Evolutionary conservation across 352 stramenopile species (phyloP).

Genomic region (Pythium plurisporium): DNA sequence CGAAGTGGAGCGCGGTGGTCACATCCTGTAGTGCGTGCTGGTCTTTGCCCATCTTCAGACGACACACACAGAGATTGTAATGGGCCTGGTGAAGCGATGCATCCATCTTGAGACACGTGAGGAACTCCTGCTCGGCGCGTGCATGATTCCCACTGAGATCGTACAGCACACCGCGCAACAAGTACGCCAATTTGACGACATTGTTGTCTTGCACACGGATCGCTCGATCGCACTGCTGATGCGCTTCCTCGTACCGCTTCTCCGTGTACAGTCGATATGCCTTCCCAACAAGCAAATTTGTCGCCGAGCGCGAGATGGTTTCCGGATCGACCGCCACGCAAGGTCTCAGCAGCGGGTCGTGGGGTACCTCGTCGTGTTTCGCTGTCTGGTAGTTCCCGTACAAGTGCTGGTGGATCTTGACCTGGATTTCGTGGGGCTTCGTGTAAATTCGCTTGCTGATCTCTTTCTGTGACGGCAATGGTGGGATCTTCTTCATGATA

Average conservation of each 20-base stretch:
- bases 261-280: constrained; percentile 56
- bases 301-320: constrained; percentile 26
- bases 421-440: constrained; percentile 62
- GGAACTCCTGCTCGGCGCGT: constrained; percentile 46
- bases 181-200: constrained; percentile 53
- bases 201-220: constrained; percentile 50
- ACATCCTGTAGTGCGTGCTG: constrained; percentile 21
- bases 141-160: constrained; percentile 42
- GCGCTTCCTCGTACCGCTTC: constrained; percentile 48
- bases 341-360: constrained; percentile 62
- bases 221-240: constrained; percentile 48
- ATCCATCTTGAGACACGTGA: constrained; percentile 37
- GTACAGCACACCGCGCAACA: constrained; percentile 55
- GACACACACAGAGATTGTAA: constrained; percentile 35
- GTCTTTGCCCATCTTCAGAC: constrained; percentile 19
- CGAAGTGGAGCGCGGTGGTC: constrained; percentile 19
- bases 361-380: constrained; percentile 38
- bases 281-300: constrained; percentile 43
- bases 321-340: constrained; percentile 60
- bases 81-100: constrained; percentile 52
- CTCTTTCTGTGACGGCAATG: constrained; percentile 50
- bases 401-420: constrained; percentile 50
- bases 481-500: constrained; percentile 41
- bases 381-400: constrained; percentile 44
- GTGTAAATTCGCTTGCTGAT: constrained; percentile 63